These are phyloP conservation scores for Chytridium lagenaria DNA, from an alignment of 371 early-diverging fungal species.

Conservation along the genomic window DNA sequence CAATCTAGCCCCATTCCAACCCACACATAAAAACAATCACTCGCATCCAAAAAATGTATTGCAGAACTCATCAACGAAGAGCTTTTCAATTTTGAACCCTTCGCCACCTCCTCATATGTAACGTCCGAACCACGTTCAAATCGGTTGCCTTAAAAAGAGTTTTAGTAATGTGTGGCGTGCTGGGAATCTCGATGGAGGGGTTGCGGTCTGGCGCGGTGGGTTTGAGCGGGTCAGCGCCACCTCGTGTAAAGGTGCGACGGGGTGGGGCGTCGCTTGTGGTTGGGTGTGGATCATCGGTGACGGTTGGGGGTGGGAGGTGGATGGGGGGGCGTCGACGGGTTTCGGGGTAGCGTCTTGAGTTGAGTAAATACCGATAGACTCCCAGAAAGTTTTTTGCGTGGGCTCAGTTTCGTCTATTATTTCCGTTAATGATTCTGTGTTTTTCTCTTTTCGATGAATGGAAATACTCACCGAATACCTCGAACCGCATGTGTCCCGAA, in stretches of 20 bases:
- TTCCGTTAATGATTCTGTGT: neutral
- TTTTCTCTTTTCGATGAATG: no score
- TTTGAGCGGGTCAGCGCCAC: neutral
- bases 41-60: neutral
- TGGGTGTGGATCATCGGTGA: neutral
- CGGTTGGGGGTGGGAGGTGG: neutral
- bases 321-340: neutral
- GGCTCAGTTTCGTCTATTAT: conserved; percentile 9
- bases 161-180: conserved; percentile 12
- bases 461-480: conserved; percentile 20
- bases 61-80: neutral
- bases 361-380: neutral
- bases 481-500: conserved; percentile 26
- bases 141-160: neutral
- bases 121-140: conserved; percentile 4
- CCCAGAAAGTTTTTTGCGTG: conserved; percentile 9
- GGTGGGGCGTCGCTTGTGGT: neutral
- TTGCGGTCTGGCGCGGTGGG: neutral
- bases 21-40: conserved; percentile 17
- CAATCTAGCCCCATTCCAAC: neutral
- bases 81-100: neutral
- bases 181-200: conserved; percentile 1
- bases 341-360: neutral
- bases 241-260: neutral
- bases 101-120: conserved; percentile 3